These are phyloP conservation scores for Epichloe typhina DNA, from an alignment of 2,329 filamentous ascomycete genomes.

Conservation along the genomic window DNA sequence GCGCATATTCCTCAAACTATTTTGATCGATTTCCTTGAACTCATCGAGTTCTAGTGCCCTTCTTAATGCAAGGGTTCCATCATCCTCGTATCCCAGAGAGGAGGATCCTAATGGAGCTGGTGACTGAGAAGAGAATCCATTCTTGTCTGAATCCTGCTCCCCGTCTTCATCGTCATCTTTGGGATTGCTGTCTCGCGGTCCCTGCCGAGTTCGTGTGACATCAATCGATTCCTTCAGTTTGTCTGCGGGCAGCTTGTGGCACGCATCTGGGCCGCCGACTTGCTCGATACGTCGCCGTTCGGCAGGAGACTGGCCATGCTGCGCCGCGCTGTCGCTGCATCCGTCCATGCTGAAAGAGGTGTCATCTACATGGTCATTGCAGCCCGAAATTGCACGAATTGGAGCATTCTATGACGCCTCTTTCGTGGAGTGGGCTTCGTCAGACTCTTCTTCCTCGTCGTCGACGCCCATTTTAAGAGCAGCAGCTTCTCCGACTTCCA, in stretches of 20 bases:
- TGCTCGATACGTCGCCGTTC: neutral
- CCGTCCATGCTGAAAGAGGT: neutral
- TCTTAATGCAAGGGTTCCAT: neutral
- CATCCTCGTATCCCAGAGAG: neutral
- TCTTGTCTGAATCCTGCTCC: neutral
- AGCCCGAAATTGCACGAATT: constrained; percentile 2
- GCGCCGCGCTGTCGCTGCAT: neutral
- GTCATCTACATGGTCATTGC: neutral
- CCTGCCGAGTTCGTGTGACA: too few species aligned
- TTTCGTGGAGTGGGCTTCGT: constrained; percentile 12
- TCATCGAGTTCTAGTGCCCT: neutral
- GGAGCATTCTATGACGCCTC: constrained; percentile 20
- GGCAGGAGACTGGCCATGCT: neutral
- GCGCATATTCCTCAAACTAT: neutral
- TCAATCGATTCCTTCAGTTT: neutral
- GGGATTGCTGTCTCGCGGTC: neutral
- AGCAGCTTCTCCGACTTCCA: constrained; percentile 46
- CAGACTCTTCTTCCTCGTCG: constrained; percentile 26
- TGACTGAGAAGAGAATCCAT: neutral
- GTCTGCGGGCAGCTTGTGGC: neutral
- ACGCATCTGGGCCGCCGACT: neutral
- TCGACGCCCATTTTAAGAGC: constrained; percentile 31
- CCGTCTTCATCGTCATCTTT: neutral
- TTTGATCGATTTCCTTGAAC: neutral
- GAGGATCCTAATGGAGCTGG: too few species aligned